Percentiles rank a stretch among this genome's conserved stretches.
These are phyloP conservation scores for Ehretia macrophylla DNA, from an alignment of 257 asterid genomes.

Conservation along the genomic window DNA sequence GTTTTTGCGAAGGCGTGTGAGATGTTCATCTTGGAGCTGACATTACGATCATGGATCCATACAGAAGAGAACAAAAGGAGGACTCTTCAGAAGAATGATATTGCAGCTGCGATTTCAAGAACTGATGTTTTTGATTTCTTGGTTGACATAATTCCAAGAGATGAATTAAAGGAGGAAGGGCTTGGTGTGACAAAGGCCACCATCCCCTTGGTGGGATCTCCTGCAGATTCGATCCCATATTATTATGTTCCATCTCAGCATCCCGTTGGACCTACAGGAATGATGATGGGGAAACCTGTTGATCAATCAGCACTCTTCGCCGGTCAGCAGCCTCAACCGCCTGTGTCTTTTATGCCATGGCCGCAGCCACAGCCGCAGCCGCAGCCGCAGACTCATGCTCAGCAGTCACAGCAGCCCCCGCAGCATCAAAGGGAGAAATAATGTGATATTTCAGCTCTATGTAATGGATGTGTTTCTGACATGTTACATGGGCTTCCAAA, in stretches of 20 bases:
- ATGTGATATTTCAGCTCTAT: constrained; percentile 5
- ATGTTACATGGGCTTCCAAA: too few species aligned
- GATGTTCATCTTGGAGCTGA: constrained; percentile 66
- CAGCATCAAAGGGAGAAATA: constrained; percentile 3
- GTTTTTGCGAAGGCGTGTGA: constrained; percentile 68
- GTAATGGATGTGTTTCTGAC: not conserved
- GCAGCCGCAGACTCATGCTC: not conserved
- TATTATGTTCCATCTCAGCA: constrained; percentile 39
- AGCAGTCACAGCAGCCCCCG: not conserved
- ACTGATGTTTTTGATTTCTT: constrained; percentile 63
- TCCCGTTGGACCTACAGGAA: constrained; percentile 31
- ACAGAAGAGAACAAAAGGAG: constrained; percentile 68
- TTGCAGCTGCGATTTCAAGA: constrained; percentile 60
- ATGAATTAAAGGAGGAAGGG: constrained; percentile 58
- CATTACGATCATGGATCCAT: constrained; percentile 57
- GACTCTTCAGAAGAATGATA: constrained; percentile 66
- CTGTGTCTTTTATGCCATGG: constrained; percentile 44
- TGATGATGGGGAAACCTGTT: constrained; percentile 38
- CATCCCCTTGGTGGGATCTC: constrained; percentile 42
- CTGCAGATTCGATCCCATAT: constrained; percentile 39
- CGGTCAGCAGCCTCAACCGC: constrained; percentile 30
- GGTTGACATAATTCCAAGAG: constrained; percentile 65
- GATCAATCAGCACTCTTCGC: constrained; percentile 32
- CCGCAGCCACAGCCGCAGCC: constrained; percentile 19
- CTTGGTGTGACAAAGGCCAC: constrained; percentile 38